These are phyloP conservation scores for Endotrypanum monterogeii DNA, from an alignment of 208 protist species.

Conservation along the genomic window DNA sequence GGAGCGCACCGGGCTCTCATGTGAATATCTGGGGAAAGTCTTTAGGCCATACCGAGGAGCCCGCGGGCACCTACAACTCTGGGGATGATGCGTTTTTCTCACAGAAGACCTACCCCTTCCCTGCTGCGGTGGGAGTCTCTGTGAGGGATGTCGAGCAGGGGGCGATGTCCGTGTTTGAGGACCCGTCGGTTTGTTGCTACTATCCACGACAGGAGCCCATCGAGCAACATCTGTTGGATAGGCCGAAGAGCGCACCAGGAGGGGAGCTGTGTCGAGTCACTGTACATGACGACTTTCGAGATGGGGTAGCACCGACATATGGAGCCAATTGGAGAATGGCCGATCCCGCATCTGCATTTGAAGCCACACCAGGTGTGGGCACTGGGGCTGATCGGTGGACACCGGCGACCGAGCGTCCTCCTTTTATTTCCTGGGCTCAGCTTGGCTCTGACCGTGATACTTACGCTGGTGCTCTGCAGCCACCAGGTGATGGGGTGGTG, in stretches of 20 bases:
- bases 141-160: neutral
- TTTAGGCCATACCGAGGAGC: neutral
- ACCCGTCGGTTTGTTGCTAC: conserved; percentile 4
- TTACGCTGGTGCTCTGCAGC: neutral
- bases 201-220: neutral
- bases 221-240: neutral
- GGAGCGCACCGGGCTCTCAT: neutral
- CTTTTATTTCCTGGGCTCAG: neutral
- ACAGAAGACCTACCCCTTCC: neutral
- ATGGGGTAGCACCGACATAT: neutral
- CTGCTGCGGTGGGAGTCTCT: neutral
- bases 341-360: neutral
- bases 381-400: neutral
- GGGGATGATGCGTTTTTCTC: neutral
- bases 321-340: neutral
- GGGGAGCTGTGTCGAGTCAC: neutral
- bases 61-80: neutral
- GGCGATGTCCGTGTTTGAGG: conserved; percentile 6
- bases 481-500: conserved; percentile 3
- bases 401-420: neutral
- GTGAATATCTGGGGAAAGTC: neutral
- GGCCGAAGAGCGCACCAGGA: neutral
- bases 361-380: neutral
- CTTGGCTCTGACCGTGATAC: neutral
- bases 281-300: neutral